phyloP scores from a whole-genome alignment of 1,139 yeast species.

The Blastobotrys proliferans region DNA sequence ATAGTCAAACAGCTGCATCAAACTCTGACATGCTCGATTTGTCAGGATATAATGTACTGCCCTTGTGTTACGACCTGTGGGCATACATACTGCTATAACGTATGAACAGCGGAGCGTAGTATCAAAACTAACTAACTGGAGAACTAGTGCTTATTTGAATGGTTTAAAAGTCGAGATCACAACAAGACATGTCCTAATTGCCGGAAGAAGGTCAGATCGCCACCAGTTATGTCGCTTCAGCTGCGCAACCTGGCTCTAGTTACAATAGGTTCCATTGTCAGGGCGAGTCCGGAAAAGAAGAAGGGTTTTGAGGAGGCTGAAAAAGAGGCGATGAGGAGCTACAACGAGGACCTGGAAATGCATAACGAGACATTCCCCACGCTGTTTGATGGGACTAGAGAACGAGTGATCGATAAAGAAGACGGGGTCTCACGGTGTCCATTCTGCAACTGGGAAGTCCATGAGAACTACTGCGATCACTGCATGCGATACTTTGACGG shows the following conservation, averaged over 20 bases:
- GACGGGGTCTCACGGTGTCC: conserved; percentile 29
- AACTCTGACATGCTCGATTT: conserved; percentile 31
- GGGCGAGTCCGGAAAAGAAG: conserved; percentile 13
- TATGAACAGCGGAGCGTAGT: conserved; percentile 14
- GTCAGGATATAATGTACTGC: conserved; percentile 33
- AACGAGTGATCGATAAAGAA: conserved; percentile 22
- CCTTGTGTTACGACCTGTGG: conserved; percentile 36
- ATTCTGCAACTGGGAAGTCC: conserved; percentile 29
- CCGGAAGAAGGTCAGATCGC: conserved; percentile 19
- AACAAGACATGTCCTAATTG: conserved; percentile 28
- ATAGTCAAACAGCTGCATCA: conserved; percentile 22
- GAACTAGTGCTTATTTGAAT: conserved; percentile 26
- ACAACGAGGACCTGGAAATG: conserved; percentile 21
- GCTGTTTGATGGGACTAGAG: conserved; percentile 16
- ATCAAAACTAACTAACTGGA: conserved; percentile 2
- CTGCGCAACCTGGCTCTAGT: conserved; percentile 18
- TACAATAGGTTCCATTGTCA: conserved; percentile 13
- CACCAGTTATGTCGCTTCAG: conserved; percentile 23
- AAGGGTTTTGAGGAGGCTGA: conserved; percentile 14
- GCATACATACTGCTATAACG: conserved; percentile 34
- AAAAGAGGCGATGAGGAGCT: conserved; percentile 17
- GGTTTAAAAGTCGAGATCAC: conserved; percentile 23
- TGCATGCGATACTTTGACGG: conserved; percentile 19
- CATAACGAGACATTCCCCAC: conserved; percentile 23
- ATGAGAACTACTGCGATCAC: conserved; percentile 23